Conservation (phyloP, 352 stramenopile species). For the Globisporangium nunn region DNA sequence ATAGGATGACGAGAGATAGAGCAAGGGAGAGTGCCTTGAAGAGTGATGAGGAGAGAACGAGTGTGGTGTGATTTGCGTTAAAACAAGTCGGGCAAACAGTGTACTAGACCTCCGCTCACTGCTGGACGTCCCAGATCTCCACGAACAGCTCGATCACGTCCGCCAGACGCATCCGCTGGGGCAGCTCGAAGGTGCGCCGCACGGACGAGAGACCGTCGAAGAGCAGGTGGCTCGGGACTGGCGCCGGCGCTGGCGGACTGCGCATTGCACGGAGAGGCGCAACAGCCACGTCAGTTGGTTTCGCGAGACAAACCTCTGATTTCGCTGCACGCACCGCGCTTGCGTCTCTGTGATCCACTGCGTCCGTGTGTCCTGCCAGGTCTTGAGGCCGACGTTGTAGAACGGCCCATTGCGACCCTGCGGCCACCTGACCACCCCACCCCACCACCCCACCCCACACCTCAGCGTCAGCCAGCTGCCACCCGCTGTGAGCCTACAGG, state of each 20-base stretch:
- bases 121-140: conserved; percentile 87
- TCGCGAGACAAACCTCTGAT: too few relatives aligned
- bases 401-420: conserved; percentile 85
- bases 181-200: conserved; percentile 81
- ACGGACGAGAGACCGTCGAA: conserved; percentile 83
- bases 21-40: too few relatives aligned
- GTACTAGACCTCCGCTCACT: conserved; percentile 17
- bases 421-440: conserved; percentile 45
- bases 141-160: conserved; percentile 85
- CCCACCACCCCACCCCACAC: neutral
- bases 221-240: conserved; percentile 66
- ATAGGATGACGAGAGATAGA: too few relatives aligned
- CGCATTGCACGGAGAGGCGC: conserved; percentile 5
- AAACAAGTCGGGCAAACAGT: too few relatives aligned
- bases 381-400: conserved; percentile 69
- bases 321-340: conserved; percentile 31
- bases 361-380: conserved; percentile 68
- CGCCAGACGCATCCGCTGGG: conserved; percentile 75
- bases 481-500: neutral
- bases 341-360: conserved; percentile 68
- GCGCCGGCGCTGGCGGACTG: conserved; percentile 56
- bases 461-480: neutral
- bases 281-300: too few relatives aligned
- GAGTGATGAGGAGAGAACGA: neutral
- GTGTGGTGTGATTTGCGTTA: neutral